Base-by-base conservation (phyloP, 1,284 basidiomycete genomes). In the Malassezia brasiliensis region DNA sequence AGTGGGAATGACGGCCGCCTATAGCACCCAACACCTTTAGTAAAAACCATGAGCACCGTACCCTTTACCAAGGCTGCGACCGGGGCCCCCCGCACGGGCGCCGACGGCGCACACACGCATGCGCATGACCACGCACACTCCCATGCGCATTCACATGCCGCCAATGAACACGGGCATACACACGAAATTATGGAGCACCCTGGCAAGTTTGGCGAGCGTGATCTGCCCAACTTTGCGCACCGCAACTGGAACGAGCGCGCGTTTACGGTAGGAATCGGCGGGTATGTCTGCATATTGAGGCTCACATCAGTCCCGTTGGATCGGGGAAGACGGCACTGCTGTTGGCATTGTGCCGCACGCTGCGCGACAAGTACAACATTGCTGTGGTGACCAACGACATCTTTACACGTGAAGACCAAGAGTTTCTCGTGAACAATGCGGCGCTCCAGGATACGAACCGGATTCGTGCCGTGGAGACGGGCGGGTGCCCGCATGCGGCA, bases 251-350 rank as follows among this genome's bases (percentile, higher is more conserved):
- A 83, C 51, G 91, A 96, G 77, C 79, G 93, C 59, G 91, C 89
- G 1, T 98, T 98, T 77, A 98, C 93, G 0, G 80, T 98, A 54
- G 93, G 93, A 4, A 96, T 96, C 56, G 93, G 93, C 69, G 93
- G 91, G 88, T 90, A 70, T 58, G 83, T 41, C 17, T 19, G 2
- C 20, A 45, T 5, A 15, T 12, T 40, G 22, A 20, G 40, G 31
- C 49, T 36, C 6, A 46, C 37, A 15, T 5, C 50, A 61, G 54
- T 2, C 72, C 93, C 0, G 93, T 98, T 19, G 94, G 94, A 11
- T 94, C 90, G 1, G 94, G 94, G 12, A 96, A 98, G 79, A 98
- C 93, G 0, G 93, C 93, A 0, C 77, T 98, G 56, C 86, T 91
- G 0, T 82, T 98, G 39, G 88, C 88, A 0, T 81, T 98, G n/a